A percentile compares a stretch with the other conserved stretches of the same genome.
These are phyloP conservation scores for Suillus placidus DNA, from an alignment of 768 basidiomycete genomes.

Conservation along the genomic window DNA sequence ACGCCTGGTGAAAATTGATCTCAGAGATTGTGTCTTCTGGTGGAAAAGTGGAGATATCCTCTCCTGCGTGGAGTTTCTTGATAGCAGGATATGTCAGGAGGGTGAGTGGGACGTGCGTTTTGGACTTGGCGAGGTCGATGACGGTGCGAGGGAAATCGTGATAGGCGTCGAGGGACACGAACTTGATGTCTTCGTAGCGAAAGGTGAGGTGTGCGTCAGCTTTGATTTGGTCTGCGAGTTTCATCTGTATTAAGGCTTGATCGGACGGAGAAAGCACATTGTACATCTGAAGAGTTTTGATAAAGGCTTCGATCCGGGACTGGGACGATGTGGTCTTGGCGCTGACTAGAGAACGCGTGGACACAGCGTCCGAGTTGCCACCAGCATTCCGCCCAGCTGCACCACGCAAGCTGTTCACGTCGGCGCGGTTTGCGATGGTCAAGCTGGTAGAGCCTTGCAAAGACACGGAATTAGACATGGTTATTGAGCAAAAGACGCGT, in stretches of 20 bases:
- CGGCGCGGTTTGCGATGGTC: neutral
- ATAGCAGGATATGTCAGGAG: neutral
- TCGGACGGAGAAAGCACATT: neutral
- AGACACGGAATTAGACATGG: too few relatives aligned
- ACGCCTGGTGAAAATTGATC: neutral
- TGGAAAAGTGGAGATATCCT: neutral
- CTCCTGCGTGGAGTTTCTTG: neutral
- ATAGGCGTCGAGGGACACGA: neutral
- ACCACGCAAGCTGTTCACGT: neutral
- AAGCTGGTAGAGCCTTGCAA: too few relatives aligned
- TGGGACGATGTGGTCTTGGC: too few relatives aligned
- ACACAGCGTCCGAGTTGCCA: neutral
- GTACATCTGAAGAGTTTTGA: neutral
- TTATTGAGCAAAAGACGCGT: too few relatives aligned
- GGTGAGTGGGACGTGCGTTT: neutral
- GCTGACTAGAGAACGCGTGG: too few relatives aligned
- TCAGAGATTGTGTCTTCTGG: neutral
- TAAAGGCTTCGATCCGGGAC: neutral
- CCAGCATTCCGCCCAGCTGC: neutral
- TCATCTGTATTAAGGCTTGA: too few relatives aligned
- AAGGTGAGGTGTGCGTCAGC: neutral
- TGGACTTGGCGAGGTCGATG: neutral
- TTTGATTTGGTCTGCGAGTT: too few relatives aligned
- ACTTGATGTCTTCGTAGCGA: neutral
- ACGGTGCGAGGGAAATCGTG: neutral